Percentiles rank a stretch among this genome's conserved stretches.
Conservation (phyloP, 768 basidiomycete species). For the Pisolithus tinctorius region DNA sequence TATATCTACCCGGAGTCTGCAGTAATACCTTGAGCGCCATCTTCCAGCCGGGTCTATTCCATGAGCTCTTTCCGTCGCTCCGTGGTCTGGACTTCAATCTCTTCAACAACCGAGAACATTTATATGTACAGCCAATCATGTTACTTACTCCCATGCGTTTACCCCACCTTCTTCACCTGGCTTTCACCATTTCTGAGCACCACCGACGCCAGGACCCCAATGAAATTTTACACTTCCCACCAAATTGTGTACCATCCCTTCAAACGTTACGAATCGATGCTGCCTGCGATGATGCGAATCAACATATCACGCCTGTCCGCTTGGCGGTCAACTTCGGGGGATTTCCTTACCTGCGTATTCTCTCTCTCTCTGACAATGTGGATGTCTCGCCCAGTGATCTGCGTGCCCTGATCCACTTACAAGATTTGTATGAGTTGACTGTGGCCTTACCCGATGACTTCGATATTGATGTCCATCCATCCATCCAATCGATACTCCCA, state of each 20-base stretch:
- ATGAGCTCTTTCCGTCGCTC: constrained; percentile 18
- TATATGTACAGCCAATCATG: constrained; percentile 10
- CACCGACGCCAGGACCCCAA: constrained; percentile 10
- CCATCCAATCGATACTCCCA: constrained; percentile 11
- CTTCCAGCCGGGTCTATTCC: constrained; percentile 14
- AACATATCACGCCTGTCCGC: not conserved
- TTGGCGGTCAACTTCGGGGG: constrained; percentile 8
- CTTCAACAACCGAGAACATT: constrained; percentile 8
- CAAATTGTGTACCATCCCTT: constrained; percentile 12
- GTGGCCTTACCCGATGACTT: constrained; percentile 17
- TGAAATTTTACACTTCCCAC: constrained; percentile 19
- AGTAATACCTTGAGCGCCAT: constrained; percentile 14
- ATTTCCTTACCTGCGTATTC: constrained; percentile 16
- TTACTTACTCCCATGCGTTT: constrained; percentile 16
- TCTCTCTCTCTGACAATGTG: constrained; percentile 19
- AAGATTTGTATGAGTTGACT: constrained; percentile 17
- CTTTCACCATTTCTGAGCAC: constrained; percentile 19
- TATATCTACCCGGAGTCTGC: constrained; percentile 17
- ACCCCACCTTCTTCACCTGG: constrained; percentile 14
- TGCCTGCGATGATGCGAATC: not conserved
- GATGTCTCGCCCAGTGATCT: constrained; percentile 18
- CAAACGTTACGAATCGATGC: constrained; percentile 18
- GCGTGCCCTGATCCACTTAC: constrained; percentile 14
- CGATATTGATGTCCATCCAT: constrained; percentile 2
- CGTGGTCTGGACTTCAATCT: constrained; percentile 18